A percentile compares a stretch with the other conserved stretches of the same genome.
Conservation (phyloP, 345 rosid genomes). For the Corymbia maculata region DNA sequence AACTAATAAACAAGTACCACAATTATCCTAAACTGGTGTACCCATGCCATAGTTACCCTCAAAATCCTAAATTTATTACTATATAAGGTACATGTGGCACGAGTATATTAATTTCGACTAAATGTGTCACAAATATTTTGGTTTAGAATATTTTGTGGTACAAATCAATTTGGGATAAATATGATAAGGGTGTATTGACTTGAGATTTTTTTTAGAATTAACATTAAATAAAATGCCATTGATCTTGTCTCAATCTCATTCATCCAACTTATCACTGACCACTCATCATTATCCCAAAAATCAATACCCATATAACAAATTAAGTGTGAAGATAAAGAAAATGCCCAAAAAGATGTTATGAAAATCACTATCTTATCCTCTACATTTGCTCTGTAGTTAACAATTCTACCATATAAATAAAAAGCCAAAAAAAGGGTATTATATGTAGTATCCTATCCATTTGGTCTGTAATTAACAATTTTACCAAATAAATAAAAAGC, state of each 20-base stretch:
- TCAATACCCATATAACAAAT: background rate
- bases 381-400: too few species aligned
- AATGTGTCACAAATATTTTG: too few species aligned
- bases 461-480: background rate
- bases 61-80: background rate
- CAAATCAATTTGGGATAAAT: too few species aligned
- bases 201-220: too few species aligned
- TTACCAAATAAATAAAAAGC: background rate
- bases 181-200: too few species aligned
- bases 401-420: too few species aligned
- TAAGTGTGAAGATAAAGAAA: background rate
- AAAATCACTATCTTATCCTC: too few species aligned
- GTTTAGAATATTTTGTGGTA: too few species aligned
- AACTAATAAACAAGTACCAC: too few species aligned
- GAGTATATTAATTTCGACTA: too few species aligned
- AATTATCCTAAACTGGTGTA: background rate
- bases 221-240: too few species aligned
- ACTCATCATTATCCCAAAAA: background rate
- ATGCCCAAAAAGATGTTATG: background rate
- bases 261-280: background rate
- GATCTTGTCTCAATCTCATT: background rate
- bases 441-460: accelerated
- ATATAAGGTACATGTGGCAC: background rate
- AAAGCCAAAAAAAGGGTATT: background rate
- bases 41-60: background rate